Conservation (phyloP, 2,329 filamentous ascomycete genomes). For the Pochonia chlamydosporia region DNA sequence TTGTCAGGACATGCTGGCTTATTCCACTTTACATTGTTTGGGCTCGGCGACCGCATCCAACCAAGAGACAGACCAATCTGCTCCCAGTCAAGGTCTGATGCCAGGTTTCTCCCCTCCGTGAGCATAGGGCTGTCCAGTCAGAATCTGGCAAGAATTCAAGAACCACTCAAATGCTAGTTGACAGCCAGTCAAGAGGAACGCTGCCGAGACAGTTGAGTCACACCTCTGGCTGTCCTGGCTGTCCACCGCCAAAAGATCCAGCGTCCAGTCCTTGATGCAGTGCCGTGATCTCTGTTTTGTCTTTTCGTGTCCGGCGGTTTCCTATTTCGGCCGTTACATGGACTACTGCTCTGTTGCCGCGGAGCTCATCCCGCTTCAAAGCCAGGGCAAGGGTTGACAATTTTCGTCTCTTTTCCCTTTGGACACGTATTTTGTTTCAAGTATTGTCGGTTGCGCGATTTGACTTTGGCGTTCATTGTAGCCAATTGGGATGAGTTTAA, state of each 20-base stretch:
- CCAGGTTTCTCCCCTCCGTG: no score
- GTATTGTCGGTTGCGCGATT: background rate
- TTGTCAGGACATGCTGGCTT: background rate
- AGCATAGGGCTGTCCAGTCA: slow-evolving; percentile 2
- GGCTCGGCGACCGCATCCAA: background rate
- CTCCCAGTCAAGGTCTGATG: background rate
- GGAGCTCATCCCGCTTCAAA: background rate
- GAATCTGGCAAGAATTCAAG: background rate
- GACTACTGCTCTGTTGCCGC: background rate
- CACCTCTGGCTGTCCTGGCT: background rate
- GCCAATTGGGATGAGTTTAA: slow-evolving; percentile 20
- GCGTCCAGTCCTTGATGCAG: no score
- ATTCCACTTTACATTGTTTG: background rate
- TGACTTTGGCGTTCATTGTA: background rate
- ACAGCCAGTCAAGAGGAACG: background rate
- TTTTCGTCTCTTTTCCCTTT: no score
- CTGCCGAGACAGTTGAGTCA: slow-evolving; percentile 1
- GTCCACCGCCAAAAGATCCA: no score
- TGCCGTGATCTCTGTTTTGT: background rate
- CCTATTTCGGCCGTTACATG: slow-evolving; percentile 5
- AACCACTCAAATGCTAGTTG: background rate
- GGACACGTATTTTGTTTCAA: background rate
- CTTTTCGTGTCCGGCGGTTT: slow-evolving; percentile 5
- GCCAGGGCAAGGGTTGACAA: no score
- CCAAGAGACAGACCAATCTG: background rate